Evolutionary conservation across 2,329 filamentous ascomycete genomes (phyloP), one percentile per base, ranked within the genome.

Genomic region (Cytospora mali): DNA sequence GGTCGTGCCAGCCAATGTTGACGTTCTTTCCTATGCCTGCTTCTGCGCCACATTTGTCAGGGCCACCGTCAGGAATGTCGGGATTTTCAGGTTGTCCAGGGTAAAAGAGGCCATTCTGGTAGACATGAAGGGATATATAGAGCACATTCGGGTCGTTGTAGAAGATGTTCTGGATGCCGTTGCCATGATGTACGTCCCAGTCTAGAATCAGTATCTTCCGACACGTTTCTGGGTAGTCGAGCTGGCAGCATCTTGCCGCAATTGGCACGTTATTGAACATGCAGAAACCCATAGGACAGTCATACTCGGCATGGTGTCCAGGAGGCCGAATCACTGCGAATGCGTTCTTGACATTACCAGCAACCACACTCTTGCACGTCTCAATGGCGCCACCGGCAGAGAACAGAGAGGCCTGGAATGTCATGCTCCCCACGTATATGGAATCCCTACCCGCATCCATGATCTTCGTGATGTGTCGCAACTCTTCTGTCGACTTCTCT

Each of bases 211-310:
- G 77, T 23, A 99, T 86, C 75, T 96, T 98, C 61, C 92, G 88
- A 72, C 94, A 97, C 10, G 79, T 79, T 4, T 94, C 86, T 1
- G 91, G 91, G 68, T 91, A 95, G 64, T 93, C 88, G 58, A 83
- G 79, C 73, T 97, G 93, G 72, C 93, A 97, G 14, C 93, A 90
- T 64, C 87, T 89, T n/a, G 93, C 89, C 1, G 93, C 94, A 63
- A 99, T 90, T 23, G 92, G 93, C 3, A 98, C 95, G 71, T 99
- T 99, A 78, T 99, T 97, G 79, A 98, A 98, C 64, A 98, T 85
- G 74, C 95, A 99, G 72, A 99, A 99, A 0, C 95, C 95, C 84
- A 97, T 95, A 0, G 94, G 86, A 39, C 88, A 82, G 70, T 95
- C 84, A 62, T 87, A 88, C 73, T 99, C 95, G 1, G 95, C 95